Evolutionary conservation across 2,329 filamentous ascomycete species (phyloP).

Genomic region (Drechslera avenae): DNA sequence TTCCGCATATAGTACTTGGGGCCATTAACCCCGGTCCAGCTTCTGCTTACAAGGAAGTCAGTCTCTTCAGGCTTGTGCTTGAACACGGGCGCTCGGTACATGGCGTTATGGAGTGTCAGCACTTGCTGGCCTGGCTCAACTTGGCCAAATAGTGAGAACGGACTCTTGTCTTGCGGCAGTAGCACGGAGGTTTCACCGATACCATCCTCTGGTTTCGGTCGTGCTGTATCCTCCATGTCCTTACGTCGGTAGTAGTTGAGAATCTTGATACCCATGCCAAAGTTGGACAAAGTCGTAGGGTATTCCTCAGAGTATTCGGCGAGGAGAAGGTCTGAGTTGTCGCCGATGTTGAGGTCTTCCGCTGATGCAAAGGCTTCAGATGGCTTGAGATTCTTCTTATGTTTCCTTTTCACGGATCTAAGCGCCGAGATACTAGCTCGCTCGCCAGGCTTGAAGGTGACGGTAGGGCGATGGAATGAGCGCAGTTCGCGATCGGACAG

Average conservation of each 20-base stretch:
- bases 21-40: slow-evolving; percentile 77
- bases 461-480: slow-evolving; percentile 81
- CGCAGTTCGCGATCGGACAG: slow-evolving; percentile 72
- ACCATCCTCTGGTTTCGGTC: slow-evolving; percentile 70
- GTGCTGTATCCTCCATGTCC: slow-evolving; percentile 72
- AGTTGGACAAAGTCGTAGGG: slow-evolving; percentile 89
- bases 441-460: slow-evolving; percentile 73
- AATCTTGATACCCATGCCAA: slow-evolving; percentile 94
- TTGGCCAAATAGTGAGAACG: slow-evolving; percentile 92
- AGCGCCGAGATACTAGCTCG: slow-evolving; percentile 75
- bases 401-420: slow-evolving; percentile 73
- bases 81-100: slow-evolving; percentile 95
- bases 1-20: slow-evolving; percentile 82
- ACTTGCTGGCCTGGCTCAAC: slow-evolving; percentile 90
- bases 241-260: slow-evolving; percentile 96
- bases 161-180: slow-evolving; percentile 91
- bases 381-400: slow-evolving; percentile 77
- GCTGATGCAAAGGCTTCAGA: slow-evolving; percentile 80
- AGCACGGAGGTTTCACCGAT: slow-evolving; percentile 89
- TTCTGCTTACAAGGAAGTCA: slow-evolving; percentile 87
- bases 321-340: slow-evolving; percentile 85
- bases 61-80: slow-evolving; percentile 76
- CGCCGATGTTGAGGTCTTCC: slow-evolving; percentile 81
- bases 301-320: slow-evolving; percentile 97
- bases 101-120: slow-evolving; percentile 88